Percentiles rank a stretch among this genome's conserved stretches.
Evolutionary conservation across 164 flowering plant genomes (phyloP).

Genomic region (Taxillus chinensis): DNA sequence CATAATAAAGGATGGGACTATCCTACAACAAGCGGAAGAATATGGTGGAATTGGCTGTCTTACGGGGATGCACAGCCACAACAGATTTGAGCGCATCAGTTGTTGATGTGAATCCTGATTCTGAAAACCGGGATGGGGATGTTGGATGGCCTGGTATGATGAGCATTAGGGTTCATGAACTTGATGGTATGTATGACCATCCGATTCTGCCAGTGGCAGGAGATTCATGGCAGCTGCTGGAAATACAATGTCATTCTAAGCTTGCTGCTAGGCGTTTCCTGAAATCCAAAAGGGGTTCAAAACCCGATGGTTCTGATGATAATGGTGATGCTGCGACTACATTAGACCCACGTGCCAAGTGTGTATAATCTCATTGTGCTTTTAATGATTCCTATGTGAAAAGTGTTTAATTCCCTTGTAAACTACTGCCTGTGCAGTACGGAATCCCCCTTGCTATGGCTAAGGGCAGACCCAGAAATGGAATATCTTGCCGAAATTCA

Average conservation of each 20-base stretch:
- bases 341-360: slow-evolving; percentile 64
- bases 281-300: slow-evolving; percentile 76
- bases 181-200: slow-evolving; percentile 96
- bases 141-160: slow-evolving; percentile 99
- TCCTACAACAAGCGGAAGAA: slow-evolving; percentile 91
- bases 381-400: background rate
- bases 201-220: slow-evolving; percentile 92
- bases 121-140: slow-evolving; percentile 61
- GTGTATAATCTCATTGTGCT: slow-evolving; percentile 7
- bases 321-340: slow-evolving; percentile 54
- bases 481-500: slow-evolving; percentile 94
- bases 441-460: slow-evolving; percentile 89
- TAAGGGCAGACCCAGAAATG: slow-evolving; percentile 94
- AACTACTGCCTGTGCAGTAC: slow-evolving; percentile 30
- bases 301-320: slow-evolving; percentile 93
- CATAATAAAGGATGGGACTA: slow-evolving; percentile 62
- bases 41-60: slow-evolving; percentile 75
- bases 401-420: background rate
- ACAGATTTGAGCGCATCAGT: slow-evolving; percentile 26
- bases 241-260: slow-evolving; percentile 84
- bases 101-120: slow-evolving; percentile 36
- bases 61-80: slow-evolving; percentile 68
- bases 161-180: slow-evolving; percentile 91
- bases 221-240: slow-evolving; percentile 79
- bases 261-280: slow-evolving; percentile 75